Conservation (phyloP, 805 yeast genomes). For the Tetrapisispora fleetii region DNA sequence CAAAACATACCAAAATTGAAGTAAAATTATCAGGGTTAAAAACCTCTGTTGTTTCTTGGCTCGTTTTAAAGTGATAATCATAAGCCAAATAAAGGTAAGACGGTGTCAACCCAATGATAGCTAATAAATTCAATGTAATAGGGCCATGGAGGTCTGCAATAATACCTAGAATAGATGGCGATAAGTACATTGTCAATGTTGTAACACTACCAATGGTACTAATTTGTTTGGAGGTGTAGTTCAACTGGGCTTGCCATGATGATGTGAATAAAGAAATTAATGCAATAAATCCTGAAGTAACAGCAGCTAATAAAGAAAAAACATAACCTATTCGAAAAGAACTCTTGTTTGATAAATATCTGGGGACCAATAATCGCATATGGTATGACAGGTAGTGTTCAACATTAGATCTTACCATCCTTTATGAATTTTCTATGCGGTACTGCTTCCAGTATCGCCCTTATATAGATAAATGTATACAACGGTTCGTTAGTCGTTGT, state of each 20-base stretch:
- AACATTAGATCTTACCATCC: conserved; percentile 20
- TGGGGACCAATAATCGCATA: conserved; percentile 35
- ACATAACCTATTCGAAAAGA: conserved; percentile 44
- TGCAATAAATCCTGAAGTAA: conserved; percentile 73
- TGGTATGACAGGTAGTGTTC: conserved; percentile 34
- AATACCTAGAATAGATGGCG: conserved; percentile 74
- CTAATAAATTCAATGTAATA: conserved; percentile 51
- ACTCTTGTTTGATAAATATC: conserved; percentile 32
- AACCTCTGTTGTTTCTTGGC: conserved; percentile 10
- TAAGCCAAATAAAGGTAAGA: conserved; percentile 45
- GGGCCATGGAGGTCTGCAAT: conserved; percentile 84
- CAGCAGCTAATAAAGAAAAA: conserved; percentile 52
- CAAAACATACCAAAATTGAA: conserved; percentile 41
- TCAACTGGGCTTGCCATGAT: conserved; percentile 47
- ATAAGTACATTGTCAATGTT: conserved; percentile 73
- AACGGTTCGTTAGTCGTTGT: no score
- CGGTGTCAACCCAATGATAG: conserved; percentile 54
- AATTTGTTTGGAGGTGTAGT: conserved; percentile 54
- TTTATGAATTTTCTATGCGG: background rate
- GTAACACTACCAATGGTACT: conserved; percentile 68
- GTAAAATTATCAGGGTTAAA: conserved; percentile 14
- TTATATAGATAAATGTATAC: no score
- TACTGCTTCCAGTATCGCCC: no score
- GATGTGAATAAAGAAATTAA: conserved; percentile 74
- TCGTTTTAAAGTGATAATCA: conserved; percentile 27